Percentiles rank a stretch among this genome's conserved stretches.
Conservation (phyloP, 768 basidiomycete genomes). For the Suillus fuscotomentosus region DNA sequence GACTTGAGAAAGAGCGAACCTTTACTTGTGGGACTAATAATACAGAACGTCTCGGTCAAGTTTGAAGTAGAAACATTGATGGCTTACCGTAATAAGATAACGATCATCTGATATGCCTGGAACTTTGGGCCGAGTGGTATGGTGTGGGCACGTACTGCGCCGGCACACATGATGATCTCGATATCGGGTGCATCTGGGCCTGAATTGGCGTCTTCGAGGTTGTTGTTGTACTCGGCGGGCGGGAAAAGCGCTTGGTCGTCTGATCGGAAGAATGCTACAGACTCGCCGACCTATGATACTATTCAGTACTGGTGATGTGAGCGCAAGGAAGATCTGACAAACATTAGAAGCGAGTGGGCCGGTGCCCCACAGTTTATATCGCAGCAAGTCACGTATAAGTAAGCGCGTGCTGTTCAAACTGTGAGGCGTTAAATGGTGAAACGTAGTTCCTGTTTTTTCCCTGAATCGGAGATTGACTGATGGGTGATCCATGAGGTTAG, state of each 20-base stretch:
- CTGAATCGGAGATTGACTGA: slow-evolving; percentile 50
- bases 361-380: slow-evolving; percentile 43
- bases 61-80: background rate
- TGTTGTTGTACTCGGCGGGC: slow-evolving; percentile 23
- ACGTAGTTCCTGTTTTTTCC: slow-evolving; percentile 45
- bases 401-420: slow-evolving; percentile 19
- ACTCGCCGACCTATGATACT: slow-evolving; percentile 24
- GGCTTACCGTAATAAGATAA: slow-evolving; percentile 25
- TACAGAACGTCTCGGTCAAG: background rate
- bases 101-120: slow-evolving; percentile 18
- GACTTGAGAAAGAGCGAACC: slow-evolving; percentile 43
- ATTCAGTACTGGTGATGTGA: background rate
- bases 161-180: slow-evolving; percentile 23
- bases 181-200: slow-evolving; percentile 29
- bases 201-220: slow-evolving; percentile 29
- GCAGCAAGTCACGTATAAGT: slow-evolving; percentile 31
- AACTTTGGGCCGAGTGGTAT: background rate
- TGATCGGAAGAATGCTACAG: slow-evolving; percentile 31
- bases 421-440: slow-evolving; percentile 37
- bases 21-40: slow-evolving; percentile 40
- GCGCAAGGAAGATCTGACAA: background rate
- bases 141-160: background rate
- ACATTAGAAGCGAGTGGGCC: slow-evolving; percentile 60
- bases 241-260: slow-evolving; percentile 32
- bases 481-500: slow-evolving; percentile 70